Base-by-base conservation (phyloP, 176 grass and related monocot genomes). In the Phyllostachys edulis region DNA sequence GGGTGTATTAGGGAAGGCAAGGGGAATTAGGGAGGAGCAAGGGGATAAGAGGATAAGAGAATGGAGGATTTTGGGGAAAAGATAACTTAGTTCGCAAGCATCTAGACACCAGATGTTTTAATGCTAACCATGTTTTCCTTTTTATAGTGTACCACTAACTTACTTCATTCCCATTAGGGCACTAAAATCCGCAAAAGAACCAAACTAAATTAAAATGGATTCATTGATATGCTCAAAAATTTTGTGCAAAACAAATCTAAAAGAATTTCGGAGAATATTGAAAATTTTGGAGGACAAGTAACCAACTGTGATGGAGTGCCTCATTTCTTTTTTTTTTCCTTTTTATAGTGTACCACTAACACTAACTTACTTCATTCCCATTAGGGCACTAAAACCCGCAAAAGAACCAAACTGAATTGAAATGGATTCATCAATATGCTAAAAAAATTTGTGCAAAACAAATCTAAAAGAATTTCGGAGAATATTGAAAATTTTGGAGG, bases 361-460 rank as follows among this genome's bases (percentile, higher is more conserved):
- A 29, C 29, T 29, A 67, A 52, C 40, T 69, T 78, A 47, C 24
- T 3, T 45, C 23, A 61, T 73, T 37, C 40, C 38, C 12, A 14
- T 63, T 80, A 80, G 8, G 46, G 67, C 77, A 80, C 34, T 16
- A 52, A 78, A 80, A 86, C 20, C 4, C 12, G 54, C 17, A 73
- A 63, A 49, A 73, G 62, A 40, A 44, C n/a, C 38, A 73, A 55
- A 61, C 13, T n/a, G 57, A 26, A 42, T 36, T 40, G 26, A 34
- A 79, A 79, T 32, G n/a, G 40, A 62, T 21, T 63, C 29, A 27
- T 34, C 75, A 61, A 46, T 26, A 68, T 42, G 32, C 40, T 54
- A 10, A 73, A 80, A 20, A 80, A 63, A 4, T 32, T 37, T 34
- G 9, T 36, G 10, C 57, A 1, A 63, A 38, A 63, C 34, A 73